These are phyloP conservation scores for Colletotrichum tropicale DNA, from an alignment of 2,329 filamentous ascomycete genomes.

Conservation along the genomic window DNA sequence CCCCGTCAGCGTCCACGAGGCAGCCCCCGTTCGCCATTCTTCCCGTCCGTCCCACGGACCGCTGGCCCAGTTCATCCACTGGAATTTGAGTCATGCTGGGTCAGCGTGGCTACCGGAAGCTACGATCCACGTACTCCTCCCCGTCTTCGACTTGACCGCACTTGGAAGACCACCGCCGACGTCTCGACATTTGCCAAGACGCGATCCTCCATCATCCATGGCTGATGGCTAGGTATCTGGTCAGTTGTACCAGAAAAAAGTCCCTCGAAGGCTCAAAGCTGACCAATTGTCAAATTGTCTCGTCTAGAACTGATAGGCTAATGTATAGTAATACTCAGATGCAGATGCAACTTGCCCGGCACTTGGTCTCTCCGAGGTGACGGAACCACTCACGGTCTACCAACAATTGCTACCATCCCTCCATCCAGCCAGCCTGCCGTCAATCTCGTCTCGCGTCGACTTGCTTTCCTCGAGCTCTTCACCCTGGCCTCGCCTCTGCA, in stretches of 20 bases:
- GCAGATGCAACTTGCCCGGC: conserved; percentile 2
- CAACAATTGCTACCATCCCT: not conserved
- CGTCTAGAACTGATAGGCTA: not conserved
- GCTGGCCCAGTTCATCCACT: not conserved
- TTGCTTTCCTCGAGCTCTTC: not conserved
- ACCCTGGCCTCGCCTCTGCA: not conserved
- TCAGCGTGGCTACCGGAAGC: not conserved
- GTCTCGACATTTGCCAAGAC: conserved; percentile 1
- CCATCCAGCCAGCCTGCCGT: not conserved
- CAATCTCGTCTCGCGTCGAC: not conserved
- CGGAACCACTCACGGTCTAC: not conserved
- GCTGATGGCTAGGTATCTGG: not conserved
- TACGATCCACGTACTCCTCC: not conserved
- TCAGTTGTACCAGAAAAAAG: not conserved
- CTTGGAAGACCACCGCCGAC: not conserved
- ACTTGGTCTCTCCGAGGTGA: not conserved
- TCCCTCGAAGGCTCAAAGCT: not conserved
- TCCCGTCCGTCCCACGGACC: not conserved
- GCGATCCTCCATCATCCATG: not conserved
- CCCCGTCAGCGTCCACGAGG: not conserved
- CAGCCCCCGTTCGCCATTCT: not conserved
- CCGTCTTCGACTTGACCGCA: not conserved
- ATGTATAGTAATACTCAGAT: not conserved
- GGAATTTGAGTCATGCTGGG: not conserved
- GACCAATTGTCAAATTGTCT: not conserved